Base-by-base conservation (phyloP, 2,329 filamentous ascomycete genomes). In the Fonsecaea pedrosoi region DNA sequence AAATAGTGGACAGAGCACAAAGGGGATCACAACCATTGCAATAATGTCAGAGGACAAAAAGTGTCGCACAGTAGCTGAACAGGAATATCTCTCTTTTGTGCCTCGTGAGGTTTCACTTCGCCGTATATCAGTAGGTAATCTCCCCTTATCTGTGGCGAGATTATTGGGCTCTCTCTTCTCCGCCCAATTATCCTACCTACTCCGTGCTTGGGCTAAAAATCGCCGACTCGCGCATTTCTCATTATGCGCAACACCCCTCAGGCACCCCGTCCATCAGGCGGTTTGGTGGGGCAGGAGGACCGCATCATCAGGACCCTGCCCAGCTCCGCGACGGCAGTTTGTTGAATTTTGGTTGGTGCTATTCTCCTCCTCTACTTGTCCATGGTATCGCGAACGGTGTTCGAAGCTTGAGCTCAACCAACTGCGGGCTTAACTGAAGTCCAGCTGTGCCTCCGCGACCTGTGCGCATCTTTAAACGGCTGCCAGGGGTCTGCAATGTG, bases 61-160 rank as follows among this genome's bases (percentile, higher is more conserved):
- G 40, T 30, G 45, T 25, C 9, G 21, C 25, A 50, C 45, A 50
- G 21, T 25, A 12, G 21, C 45, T 50, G 45, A 25, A 21, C 45
- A 50, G 12, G 18, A 10, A 25, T 21, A 18, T 50, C 25, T 50
- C 21, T 3, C 4, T 50, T 25, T 50, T 50, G 45, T 25, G 21
- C 10, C 45, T 50, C 18, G 45, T 5, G 21, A 18, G 8, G 45
- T 10, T 10, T 30, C 45, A 30, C 10, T 30, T 50, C 10, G 45
- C n/a, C 45, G 12, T 50, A 30, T 50, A 50, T 50, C 45, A 50
- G 45, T 50, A 50, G 25, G 45, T 30, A 50, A 50, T 50, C 45
- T 25, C 25, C 8, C 9, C 45, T 30, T 30, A 7, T 12, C 45
- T 50, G 45, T 21, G 5, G 18, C 45, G 12, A 21, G 6, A 25